Base-by-base conservation (phyloP, 495 filamentous ascomycete species). In the Talaromyces liani region DNA sequence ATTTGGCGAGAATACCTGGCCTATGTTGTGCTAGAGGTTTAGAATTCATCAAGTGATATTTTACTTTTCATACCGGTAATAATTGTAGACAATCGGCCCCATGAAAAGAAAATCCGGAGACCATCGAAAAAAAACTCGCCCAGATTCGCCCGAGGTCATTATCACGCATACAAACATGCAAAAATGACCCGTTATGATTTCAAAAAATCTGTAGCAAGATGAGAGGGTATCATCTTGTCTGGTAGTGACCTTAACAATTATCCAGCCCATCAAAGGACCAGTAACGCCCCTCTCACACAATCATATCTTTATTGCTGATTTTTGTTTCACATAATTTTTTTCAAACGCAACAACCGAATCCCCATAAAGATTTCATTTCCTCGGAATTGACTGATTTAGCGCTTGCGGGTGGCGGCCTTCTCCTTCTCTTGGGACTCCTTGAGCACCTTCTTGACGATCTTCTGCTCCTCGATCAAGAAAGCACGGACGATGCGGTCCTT, bases 401-500 rank as follows among this genome's bases (percentile, higher is more conserved):
- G 77, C 79, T 81, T 81, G 67, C 71, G 73, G 61, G 72, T 64
- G 67, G 75, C 73, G 34, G 63, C 55, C 39, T 59, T 64, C 82
- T 90, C 90, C 90, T 95, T 96, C 77, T 84, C 79, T 83, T 93
- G 90, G 68, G 82, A 89, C 83, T 97, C 92, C 87, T 95, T 93
- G 78, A 96, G 87, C 71, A 98, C 94, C 90, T 98, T 98, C 91
- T 99, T 98, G 80, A 99, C 95, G 70, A 99, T 97, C 91, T 98
- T 98, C 85, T 99, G 94, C 87, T 99, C 94, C 85, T 98, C 94
- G 69, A 98, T 97, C 82, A 98, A 82, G 88, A 97, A 98, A 54
- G 94, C 95, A 67, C 95, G 90, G 63, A 96, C 90, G 68, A 99
- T 87, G 68, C 94, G 85, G 84, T 99, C 95, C 82, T 93, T 93